Conservation (phyloP, 768 basidiomycete genomes). For the Serendipita indica region DNA sequence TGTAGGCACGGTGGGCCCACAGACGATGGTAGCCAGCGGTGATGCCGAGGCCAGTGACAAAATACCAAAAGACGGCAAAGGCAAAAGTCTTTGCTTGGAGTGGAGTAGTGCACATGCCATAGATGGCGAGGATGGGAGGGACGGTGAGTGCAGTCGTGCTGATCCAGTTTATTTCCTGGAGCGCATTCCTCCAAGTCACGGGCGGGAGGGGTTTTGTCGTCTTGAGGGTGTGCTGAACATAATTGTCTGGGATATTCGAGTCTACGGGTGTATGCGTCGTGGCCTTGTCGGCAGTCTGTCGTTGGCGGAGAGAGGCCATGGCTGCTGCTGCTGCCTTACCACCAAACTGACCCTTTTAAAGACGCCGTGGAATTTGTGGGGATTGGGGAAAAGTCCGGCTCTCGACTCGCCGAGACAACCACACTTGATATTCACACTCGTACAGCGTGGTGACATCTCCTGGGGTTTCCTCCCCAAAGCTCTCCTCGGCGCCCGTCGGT, state of each 20-base stretch:
- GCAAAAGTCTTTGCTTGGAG: constrained; percentile 58
- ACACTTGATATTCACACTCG: neutral
- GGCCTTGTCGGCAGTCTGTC: too few relatives aligned
- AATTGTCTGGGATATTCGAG: constrained; percentile 54
- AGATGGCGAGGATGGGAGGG: constrained; percentile 57
- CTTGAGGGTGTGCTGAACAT: constrained; percentile 59
- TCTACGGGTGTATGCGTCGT: neutral
- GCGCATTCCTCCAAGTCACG: constrained; percentile 42
- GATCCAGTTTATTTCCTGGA: constrained; percentile 61
- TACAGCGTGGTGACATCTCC: neutral
- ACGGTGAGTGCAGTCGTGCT: constrained; percentile 56
- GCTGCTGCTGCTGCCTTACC: too few relatives aligned
- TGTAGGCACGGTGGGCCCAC: constrained; percentile 94
- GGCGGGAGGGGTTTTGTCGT: constrained; percentile 55
- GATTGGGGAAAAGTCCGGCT: neutral
- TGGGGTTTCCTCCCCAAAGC: neutral
- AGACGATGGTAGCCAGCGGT: constrained; percentile 93
- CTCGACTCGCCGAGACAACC: neutral
- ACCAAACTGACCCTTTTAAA: too few relatives aligned
- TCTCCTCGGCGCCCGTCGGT: neutral
- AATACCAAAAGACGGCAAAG: constrained; percentile 61
- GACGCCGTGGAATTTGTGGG: neutral
- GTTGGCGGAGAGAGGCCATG: too few relatives aligned
- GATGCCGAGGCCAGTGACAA: constrained; percentile 81
- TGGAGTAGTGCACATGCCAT: constrained; percentile 51